Evolutionary conservation across 2,329 filamentous ascomycete species (phyloP).

Genomic region (Epicoccum sorghinum): DNA sequence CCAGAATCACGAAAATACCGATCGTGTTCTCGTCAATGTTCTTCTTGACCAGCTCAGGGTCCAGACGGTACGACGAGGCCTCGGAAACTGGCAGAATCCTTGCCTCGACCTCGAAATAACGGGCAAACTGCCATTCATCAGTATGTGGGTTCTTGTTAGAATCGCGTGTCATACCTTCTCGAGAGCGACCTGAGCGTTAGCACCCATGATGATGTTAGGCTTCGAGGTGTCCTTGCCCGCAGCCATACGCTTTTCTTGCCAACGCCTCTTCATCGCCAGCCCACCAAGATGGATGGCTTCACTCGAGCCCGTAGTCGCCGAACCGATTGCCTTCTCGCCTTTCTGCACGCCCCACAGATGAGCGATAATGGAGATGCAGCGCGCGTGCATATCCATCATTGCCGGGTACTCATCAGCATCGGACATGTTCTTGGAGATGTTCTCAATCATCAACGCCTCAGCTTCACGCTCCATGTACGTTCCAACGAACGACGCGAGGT

Average conservation of each 20-base stretch:
- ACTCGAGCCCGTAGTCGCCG: constrained; percentile 72
- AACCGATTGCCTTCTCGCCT: constrained; percentile 69
- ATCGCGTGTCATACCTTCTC: constrained; percentile 58
- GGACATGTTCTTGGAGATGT: constrained; percentile 73
- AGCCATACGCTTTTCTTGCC: constrained; percentile 67
- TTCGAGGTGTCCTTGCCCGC: constrained; percentile 67
- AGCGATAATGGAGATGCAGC: constrained; percentile 72
- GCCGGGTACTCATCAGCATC: constrained; percentile 62
- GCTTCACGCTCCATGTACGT: constrained; percentile 75
- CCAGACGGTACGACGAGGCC: constrained; percentile 66
- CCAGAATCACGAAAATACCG: constrained; percentile 75
- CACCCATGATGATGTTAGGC: constrained; percentile 77
- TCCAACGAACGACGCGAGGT: constrained; percentile 71
- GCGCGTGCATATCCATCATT: constrained; percentile 63
- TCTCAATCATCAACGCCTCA: constrained; percentile 69
- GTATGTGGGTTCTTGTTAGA: background rate
- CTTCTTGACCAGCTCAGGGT: constrained; percentile 67
- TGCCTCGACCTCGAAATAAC: constrained; percentile 76
- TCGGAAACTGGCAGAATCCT: constrained; percentile 67
- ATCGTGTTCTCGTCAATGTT: constrained; percentile 79
- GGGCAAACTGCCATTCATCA: constrained; percentile 56
- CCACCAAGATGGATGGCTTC: constrained; percentile 75
- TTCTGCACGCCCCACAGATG: constrained; percentile 69
- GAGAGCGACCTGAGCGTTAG: constrained; percentile 74
- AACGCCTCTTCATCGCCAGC: constrained; percentile 70